Evolutionary conservation across 2,329 filamentous ascomycete genomes (phyloP).

Genomic region (Alternaria brassicae): DNA sequence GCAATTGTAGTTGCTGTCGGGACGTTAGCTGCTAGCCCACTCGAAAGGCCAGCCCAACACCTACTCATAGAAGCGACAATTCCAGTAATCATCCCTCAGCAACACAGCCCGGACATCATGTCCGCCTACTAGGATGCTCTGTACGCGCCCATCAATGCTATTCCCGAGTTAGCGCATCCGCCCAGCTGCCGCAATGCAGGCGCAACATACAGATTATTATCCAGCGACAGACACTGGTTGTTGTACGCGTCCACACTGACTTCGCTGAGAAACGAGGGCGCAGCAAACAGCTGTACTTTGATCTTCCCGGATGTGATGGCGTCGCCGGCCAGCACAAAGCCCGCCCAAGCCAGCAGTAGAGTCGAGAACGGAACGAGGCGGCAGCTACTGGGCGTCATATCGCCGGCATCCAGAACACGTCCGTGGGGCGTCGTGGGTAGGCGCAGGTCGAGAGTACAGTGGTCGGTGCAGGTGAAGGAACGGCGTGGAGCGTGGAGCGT

Average conservation of each 20-base stretch:
- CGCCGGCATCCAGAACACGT: constrained; percentile 10
- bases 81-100: constrained; percentile 40
- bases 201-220: constrained; percentile 42
- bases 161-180: background rate
- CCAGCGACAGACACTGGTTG: constrained; percentile 38
- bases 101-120: constrained; percentile 37
- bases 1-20: constrained; percentile 43
- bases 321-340: constrained; percentile 21
- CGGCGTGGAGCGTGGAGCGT: background rate
- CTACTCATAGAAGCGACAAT: constrained; percentile 47
- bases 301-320: constrained; percentile 34
- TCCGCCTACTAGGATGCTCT: constrained; percentile 43
- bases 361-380: constrained; percentile 8
- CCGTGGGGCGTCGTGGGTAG: background rate
- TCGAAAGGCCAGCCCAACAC: constrained; percentile 9
- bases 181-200: background rate
- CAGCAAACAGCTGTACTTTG: constrained; percentile 46
- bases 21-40: background rate
- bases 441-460: background rate
- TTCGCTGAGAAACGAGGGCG: constrained; percentile 42
- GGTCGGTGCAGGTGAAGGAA: background rate
- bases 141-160: constrained; percentile 45
- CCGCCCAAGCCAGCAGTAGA: constrained; percentile 10
- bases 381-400: constrained; percentile 17
- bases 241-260: constrained; percentile 43